Evolutionary conservation across 257 asterid genomes (phyloP).

Genomic region (Rauvolfia tetraphylla): DNA sequence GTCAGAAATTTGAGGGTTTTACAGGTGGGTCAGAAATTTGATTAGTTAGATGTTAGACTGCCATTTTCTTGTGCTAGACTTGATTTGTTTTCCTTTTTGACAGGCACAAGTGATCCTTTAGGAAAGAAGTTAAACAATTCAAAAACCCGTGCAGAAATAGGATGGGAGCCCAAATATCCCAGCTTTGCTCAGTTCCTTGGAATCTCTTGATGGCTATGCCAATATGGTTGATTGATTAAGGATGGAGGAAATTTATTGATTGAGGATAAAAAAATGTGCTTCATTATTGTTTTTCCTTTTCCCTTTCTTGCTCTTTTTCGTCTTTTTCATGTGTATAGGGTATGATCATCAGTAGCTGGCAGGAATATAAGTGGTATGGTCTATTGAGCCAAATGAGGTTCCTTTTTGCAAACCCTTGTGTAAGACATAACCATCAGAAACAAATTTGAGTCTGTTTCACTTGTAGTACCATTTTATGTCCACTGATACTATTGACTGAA

Average conservation of each 20-base stretch:
- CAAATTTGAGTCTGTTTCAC: too few relatives aligned
- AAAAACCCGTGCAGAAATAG: slow-evolving; percentile 63
- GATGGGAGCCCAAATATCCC: slow-evolving; percentile 83
- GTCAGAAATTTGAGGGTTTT: slow-evolving; percentile 62
- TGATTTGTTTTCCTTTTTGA: slow-evolving; percentile 6
- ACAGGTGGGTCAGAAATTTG: slow-evolving; percentile 51
- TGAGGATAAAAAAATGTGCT: neutral
- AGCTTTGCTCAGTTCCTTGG: slow-evolving; percentile 81
- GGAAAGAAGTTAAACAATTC: slow-evolving; percentile 86
- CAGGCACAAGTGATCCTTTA: slow-evolving; percentile 75
- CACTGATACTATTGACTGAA: too few relatives aligned
- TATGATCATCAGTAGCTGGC: neutral
- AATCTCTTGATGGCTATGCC: slow-evolving; percentile 22
- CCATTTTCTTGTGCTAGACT: neutral
- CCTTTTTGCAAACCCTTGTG: neutral
- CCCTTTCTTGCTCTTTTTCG: too few relatives aligned
- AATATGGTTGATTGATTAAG: neutral
- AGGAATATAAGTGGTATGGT: neutral
- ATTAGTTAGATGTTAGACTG: neutral
- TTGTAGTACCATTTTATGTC: too few relatives aligned
- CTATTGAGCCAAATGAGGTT: neutral
- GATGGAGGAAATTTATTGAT: neutral
- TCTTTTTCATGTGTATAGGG: neutral
- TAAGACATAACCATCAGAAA: too few relatives aligned
- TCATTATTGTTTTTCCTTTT: neutral